Evolutionary conservation across 106 monocot species (phyloP).

Genomic region (Posidonia australis): DNA sequence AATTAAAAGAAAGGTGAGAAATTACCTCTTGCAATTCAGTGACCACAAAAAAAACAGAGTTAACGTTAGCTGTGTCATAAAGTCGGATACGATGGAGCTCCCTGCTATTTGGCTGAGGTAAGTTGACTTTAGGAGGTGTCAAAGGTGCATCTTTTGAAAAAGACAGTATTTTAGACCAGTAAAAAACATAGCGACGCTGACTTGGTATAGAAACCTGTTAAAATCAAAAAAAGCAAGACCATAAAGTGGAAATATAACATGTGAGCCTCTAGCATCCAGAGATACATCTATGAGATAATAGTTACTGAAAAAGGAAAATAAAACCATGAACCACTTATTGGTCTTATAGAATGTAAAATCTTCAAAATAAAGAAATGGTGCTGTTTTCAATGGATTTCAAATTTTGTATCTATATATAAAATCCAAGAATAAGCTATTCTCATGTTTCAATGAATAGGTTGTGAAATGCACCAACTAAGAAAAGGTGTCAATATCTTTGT

Average conservation of each 20-base stretch:
- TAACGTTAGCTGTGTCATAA: constrained; percentile 29
- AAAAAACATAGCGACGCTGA: constrained; percentile 46
- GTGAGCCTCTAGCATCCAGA: neutral
- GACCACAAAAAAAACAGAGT: constrained; percentile 36
- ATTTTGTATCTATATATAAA: too few species aligned
- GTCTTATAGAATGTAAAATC: too few species aligned
- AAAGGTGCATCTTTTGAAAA: constrained; percentile 4
- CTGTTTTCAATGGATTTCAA: too few species aligned
- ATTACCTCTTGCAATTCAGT: constrained; percentile 37
- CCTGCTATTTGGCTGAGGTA: constrained; percentile 24
- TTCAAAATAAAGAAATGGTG: too few species aligned
- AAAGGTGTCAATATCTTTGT: too few species aligned
- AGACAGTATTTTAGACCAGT: constrained; percentile 31
- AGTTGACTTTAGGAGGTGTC: constrained; percentile 22
- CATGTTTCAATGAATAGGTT: too few species aligned
- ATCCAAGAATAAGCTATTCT: too few species aligned
- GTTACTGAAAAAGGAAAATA: too few species aligned
- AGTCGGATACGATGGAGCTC: constrained; percentile 39
- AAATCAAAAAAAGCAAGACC: neutral
- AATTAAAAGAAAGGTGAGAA: neutral
- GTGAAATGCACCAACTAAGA: too few species aligned
- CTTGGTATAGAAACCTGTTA: constrained; percentile 48
- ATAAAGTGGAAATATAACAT: neutral
- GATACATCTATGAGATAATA: neutral
- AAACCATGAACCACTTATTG: too few species aligned